Percentiles rank a stretch among this genome's conserved stretches.
Conservation (phyloP, 2,329 filamentous ascomycete genomes). For the Alternaria viburni region DNA sequence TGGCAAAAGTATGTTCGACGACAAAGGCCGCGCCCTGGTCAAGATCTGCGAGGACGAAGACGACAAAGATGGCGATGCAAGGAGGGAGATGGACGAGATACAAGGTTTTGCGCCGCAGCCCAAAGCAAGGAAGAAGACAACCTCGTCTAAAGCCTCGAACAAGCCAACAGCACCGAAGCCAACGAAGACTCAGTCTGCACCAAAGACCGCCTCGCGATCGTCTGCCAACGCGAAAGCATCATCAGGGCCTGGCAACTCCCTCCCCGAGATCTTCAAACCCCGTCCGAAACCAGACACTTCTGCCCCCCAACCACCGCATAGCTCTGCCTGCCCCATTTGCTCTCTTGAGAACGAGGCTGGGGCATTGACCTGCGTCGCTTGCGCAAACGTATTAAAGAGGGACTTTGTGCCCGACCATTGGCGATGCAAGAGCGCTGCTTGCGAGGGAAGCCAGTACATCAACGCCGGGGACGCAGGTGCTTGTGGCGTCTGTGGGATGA, state of each 20-base stretch:
- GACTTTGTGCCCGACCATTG: constrained; percentile 64
- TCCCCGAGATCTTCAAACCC: not conserved
- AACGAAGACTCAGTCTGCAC: not conserved
- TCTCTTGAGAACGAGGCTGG: constrained; percentile 66
- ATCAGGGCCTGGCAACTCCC: not conserved
- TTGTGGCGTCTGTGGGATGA: constrained; percentile 71
- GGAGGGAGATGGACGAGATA: constrained; percentile 71
- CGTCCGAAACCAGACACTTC: not conserved
- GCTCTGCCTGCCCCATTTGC: constrained; percentile 64
- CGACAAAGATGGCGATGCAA: constrained; percentile 44
- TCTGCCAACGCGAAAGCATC: not conserved
- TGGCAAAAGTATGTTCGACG: constrained; percentile 69
- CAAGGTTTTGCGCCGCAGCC: constrained; percentile 50
- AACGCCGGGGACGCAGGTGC: constrained; percentile 73
- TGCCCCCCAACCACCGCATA: not conserved
- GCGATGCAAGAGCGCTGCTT: constrained; percentile 65
- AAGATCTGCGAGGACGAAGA: constrained; percentile 77
- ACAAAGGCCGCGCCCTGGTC: constrained; percentile 69
- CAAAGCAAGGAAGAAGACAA: constrained; percentile 4
- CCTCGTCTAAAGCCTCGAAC: not conserved
- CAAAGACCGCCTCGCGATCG: not conserved
- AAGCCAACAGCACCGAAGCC: not conserved
- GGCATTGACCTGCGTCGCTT: constrained; percentile 69
- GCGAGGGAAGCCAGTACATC: constrained; percentile 64
- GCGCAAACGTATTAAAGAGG: constrained; percentile 71